Evolutionary conservation across 768 basidiomycete species (phyloP).

Genomic region (Thelephora aurantiotincta): DNA sequence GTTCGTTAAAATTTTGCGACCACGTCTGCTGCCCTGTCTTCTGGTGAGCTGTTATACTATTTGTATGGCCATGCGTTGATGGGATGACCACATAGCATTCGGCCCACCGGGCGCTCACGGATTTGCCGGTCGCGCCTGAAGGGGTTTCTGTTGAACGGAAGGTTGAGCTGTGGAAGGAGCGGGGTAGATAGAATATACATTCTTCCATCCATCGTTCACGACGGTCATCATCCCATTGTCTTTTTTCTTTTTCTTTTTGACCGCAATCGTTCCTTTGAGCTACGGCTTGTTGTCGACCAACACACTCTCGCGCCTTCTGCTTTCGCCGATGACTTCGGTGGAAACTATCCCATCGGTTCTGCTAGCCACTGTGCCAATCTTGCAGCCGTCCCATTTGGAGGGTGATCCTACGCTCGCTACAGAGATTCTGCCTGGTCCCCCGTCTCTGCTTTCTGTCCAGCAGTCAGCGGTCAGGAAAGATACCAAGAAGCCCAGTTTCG

Average conservation of each 20-base stretch:
- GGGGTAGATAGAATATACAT: too few relatives aligned
- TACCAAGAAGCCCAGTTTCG: conserved; percentile 57
- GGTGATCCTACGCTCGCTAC: conserved; percentile 74
- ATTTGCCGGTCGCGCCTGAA: neutral
- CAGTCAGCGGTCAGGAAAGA: conserved; percentile 57
- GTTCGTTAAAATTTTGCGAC: too few relatives aligned
- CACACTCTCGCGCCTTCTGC: too few relatives aligned
- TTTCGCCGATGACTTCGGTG: conserved; percentile 48
- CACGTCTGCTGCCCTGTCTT: too few relatives aligned
- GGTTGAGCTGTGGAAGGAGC: too few relatives aligned
- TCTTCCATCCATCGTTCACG: neutral
- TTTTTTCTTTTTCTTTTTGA: neutral
- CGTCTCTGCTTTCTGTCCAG: conserved; percentile 56
- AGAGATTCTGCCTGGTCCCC: conserved; percentile 83
- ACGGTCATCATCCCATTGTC: neutral
- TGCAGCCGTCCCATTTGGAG: conserved; percentile 71
- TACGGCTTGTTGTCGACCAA: too few relatives aligned
- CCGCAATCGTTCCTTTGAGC: conserved; percentile 14
- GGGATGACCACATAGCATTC: neutral
- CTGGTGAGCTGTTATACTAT: too few relatives aligned
- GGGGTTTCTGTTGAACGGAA: neutral
- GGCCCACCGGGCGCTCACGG: neutral
- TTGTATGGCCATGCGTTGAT: too few relatives aligned
- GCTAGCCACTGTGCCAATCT: conserved; percentile 55
- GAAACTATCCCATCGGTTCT: conserved; percentile 59